phyloP scores from a whole-genome alignment of 257 asterid species.

The Scutellaria baicalensis region DNA sequence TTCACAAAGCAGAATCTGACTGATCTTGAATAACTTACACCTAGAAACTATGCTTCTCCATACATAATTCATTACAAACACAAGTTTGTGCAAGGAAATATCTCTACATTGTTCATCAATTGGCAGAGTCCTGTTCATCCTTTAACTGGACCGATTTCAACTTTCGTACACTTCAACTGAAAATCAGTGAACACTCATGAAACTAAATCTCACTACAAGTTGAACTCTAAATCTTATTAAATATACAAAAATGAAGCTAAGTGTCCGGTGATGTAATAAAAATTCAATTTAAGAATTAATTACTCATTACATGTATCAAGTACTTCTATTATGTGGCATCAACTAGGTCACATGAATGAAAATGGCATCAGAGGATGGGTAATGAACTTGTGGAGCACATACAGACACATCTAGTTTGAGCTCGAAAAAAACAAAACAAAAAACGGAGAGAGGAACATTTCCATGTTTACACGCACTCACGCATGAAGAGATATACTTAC shows the following conservation, averaged over 20 bases:
- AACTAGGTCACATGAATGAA: background rate
- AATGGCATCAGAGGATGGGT: background rate
- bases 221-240: background rate
- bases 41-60: background rate
- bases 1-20: background rate
- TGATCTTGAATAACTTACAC: background rate
- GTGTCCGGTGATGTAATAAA: background rate
- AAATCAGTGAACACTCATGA: background rate
- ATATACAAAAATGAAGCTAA: background rate
- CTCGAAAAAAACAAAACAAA: background rate
- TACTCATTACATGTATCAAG: background rate
- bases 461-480: background rate
- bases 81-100: background rate
- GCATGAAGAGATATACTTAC: slow-evolving; percentile 12
- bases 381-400: slow-evolving; percentile 1
- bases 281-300: background rate
- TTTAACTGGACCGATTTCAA: background rate
- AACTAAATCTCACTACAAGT: background rate
- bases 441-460: background rate
- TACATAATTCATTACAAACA: background rate
- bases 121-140: background rate
- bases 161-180: background rate
- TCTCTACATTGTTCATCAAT: background rate
- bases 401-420: background rate
- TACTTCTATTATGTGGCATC: background rate